A percentile compares a stretch with the other conserved stretches of the same genome.
Conservation (phyloP, 345 rosid species). For the Hypericum perforatum region DNA sequence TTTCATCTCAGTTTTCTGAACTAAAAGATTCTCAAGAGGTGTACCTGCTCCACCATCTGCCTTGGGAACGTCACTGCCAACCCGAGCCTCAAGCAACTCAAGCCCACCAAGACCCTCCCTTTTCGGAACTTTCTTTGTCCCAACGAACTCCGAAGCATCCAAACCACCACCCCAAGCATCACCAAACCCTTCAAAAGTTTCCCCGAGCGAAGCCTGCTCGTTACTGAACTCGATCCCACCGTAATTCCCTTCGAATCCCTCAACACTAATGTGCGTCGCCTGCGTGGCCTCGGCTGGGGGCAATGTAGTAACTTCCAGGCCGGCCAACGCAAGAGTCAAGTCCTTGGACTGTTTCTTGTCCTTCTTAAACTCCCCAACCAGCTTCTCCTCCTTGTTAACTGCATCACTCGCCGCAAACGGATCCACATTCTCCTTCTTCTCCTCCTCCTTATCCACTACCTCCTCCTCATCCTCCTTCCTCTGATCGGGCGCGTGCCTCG, state of each 20-base stretch:
- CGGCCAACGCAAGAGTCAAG: conserved; percentile 73
- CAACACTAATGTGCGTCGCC: conserved; percentile 79
- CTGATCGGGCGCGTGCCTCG: conserved; percentile 43
- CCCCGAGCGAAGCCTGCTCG: conserved; percentile 85
- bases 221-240: conserved; percentile 91
- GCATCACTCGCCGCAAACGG: conserved; percentile 87
- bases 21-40: conserved; percentile 64
- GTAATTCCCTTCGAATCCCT: conserved; percentile 94
- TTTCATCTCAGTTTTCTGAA: conserved; percentile 76
- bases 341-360: conserved; percentile 64
- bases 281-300: conserved; percentile 98
- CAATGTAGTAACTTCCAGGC: conserved; percentile 80
- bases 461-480: conserved; percentile 39
- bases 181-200: conserved; percentile 76
- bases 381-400: conserved; percentile 59
- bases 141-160: conserved; percentile 91
- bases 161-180: conserved; percentile 99
- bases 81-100: conserved; percentile 82
- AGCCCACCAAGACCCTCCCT: conserved; percentile 92
- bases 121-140: conserved; percentile 58
- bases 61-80: conserved; percentile 24
- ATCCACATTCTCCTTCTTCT: conserved; percentile 44
- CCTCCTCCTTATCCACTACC: conserved; percentile 42
- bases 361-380: conserved; percentile 84
- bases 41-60: conserved; percentile 30